phyloP scores from a whole-genome alignment of 192 early-diverging fungal genomes.

The Entomortierella parvispora region DNA sequence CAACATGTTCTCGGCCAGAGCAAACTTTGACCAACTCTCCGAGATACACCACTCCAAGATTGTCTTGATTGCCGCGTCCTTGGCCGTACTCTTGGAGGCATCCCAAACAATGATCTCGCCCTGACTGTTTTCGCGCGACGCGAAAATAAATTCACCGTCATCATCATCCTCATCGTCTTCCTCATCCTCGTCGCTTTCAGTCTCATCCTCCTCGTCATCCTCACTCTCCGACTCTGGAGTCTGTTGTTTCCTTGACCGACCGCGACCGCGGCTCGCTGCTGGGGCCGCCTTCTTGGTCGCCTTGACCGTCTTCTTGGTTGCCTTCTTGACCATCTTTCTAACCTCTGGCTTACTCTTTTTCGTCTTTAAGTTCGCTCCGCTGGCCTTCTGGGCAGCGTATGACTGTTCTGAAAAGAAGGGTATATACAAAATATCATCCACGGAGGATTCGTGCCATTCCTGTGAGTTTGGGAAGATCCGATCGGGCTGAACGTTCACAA shows the following conservation, averaged over 20 bases:
- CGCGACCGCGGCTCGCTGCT: slow-evolving; percentile 1
- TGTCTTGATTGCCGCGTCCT: slow-evolving; percentile 47
- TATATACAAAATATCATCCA: slow-evolving; percentile 59
- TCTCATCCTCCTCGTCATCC: not conserved
- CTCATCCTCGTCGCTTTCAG: not conserved
- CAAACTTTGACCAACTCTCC: slow-evolving; percentile 45
- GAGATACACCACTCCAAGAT: slow-evolving; percentile 55
- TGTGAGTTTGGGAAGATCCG: slow-evolving; percentile 48
- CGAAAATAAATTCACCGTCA: slow-evolving; percentile 31
- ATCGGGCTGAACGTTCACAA: slow-evolving; percentile 10
- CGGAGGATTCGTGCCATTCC: slow-evolving; percentile 62
- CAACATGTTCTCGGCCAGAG: slow-evolving; percentile 45
- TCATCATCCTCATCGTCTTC: not conserved
- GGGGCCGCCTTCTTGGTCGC: not conserved
- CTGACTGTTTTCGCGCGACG: slow-evolving; percentile 56
- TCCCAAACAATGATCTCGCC: slow-evolving; percentile 61
- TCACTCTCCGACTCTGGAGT: not conserved
- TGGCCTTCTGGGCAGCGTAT: slow-evolving; percentile 6
- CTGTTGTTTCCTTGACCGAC: not conserved
- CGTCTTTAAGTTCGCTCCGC: no score
- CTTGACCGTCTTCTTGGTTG: slow-evolving; percentile 2
- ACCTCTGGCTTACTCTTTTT: slow-evolving; percentile 14
- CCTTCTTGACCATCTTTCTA: slow-evolving; percentile 5
- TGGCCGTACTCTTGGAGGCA: slow-evolving; percentile 47
- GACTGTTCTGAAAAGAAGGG: slow-evolving; percentile 35